Evolutionary conservation across 2,329 filamentous ascomycete species (phyloP).

Genomic region (Pestalotiopsis sp.): DNA sequence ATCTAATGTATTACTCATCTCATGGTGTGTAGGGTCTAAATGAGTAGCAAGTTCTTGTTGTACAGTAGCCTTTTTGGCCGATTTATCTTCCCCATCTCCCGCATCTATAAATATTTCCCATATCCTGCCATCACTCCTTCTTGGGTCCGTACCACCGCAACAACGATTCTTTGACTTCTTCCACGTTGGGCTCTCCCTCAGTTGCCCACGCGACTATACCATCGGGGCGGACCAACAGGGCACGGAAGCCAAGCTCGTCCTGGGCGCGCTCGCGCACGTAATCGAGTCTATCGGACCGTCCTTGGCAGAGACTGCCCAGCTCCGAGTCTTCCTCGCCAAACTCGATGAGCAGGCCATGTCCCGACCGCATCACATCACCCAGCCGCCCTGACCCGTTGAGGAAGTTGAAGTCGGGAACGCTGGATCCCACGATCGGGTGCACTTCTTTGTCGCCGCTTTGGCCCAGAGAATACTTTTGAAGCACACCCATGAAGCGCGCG

Average conservation of each 20-base stretch:
- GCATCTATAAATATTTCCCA: neutral
- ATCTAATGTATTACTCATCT: neutral
- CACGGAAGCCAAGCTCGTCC: constrained; percentile 25
- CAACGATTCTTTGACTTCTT: constrained; percentile 18
- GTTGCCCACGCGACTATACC: constrained; percentile 34
- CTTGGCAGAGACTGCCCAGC: constrained; percentile 12
- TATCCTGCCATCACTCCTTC: neutral
- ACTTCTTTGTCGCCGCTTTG: neutral
- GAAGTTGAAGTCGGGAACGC: constrained; percentile 37
- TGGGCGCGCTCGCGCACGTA: constrained; percentile 22
- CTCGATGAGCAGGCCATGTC: constrained; percentile 30
- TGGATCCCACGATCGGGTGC: constrained; percentile 36
- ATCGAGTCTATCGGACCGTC: constrained; percentile 17
- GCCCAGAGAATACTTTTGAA: constrained; percentile 31
- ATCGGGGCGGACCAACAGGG: constrained; percentile 34
- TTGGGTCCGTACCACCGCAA: constrained; percentile 19
- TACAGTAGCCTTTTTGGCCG: neutral
- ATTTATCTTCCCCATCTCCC: neutral
- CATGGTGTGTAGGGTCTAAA: neutral
- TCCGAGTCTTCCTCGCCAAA: constrained; percentile 15
- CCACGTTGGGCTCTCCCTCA: constrained; percentile 22
- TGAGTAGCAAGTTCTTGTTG: neutral
- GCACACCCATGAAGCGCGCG: constrained; percentile 37
- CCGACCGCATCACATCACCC: constrained; percentile 30
- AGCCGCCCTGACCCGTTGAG: constrained; percentile 24